These are phyloP conservation scores for Themeda triandra DNA, from an alignment of 176 grass and related monocot species.

Conservation along the genomic window DNA sequence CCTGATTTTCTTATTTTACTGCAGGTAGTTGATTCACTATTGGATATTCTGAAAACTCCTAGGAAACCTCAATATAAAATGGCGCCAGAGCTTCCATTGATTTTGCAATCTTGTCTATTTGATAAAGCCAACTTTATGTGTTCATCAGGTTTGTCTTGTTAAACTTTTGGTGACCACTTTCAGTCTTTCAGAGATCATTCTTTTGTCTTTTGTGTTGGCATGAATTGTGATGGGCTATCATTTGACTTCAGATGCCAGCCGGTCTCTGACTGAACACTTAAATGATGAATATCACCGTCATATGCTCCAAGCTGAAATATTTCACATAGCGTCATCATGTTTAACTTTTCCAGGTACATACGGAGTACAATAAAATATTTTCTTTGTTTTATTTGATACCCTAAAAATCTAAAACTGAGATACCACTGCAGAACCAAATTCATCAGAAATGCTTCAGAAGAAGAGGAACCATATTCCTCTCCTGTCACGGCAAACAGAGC, in stretches of 20 bases:
- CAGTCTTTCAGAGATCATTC: constrained; percentile 19
- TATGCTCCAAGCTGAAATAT: constrained; percentile 83
- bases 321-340: constrained; percentile 58
- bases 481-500: constrained; percentile 70
- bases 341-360: constrained; percentile 53
- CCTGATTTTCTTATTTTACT: constrained; percentile 22
- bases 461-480: constrained; percentile 80
- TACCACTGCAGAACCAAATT: constrained; percentile 52
- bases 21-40: constrained; percentile 81
- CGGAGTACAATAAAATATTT: neutral
- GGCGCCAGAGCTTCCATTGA: constrained; percentile 82
- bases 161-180: neutral
- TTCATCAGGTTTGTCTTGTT: constrained; percentile 65
- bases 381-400: constrained; percentile 2
- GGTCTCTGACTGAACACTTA: constrained; percentile 63
- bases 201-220: constrained; percentile 4
- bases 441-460: constrained; percentile 44
- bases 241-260: constrained; percentile 51
- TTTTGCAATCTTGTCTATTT: constrained; percentile 74
- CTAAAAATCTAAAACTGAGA: constrained; percentile 16
- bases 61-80: constrained; percentile 98
- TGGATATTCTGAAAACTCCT: constrained; percentile 60
- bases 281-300: constrained; percentile 66
- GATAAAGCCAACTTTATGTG: constrained; percentile 63
- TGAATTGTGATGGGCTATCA: neutral